Evolutionary conservation across 164 flowering plant species (phyloP), one percentile per base, ranked within the genome.

Genomic region (Macadamia integrifolia): DNA sequence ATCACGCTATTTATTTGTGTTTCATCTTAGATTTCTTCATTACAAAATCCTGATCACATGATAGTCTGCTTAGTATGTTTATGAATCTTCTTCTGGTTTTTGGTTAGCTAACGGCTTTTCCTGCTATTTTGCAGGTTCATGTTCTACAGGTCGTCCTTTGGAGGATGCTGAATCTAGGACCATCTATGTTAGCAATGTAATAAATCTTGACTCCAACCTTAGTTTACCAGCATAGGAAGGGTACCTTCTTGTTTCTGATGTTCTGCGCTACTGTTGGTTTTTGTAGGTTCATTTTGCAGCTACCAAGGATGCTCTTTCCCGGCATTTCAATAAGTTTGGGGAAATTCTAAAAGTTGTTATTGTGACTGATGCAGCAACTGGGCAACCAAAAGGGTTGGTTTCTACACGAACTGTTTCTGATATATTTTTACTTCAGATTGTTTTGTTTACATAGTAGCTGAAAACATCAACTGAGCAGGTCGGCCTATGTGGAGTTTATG

Each of bases 241-340:
- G 17, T 12, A 56, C 60, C 11, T 48, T 62, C 14, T 53, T 53
- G 57, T 42, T 43, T 42, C 49, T 43, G 11, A 35, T 35, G 6
- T 65, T 18, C 65, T 18, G 50, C 31, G 0, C 63, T 61, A 8
- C 43, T 40, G 49, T 61, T n/a, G 13, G 30, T 15, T 68, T 75
- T 23, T 52, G 53, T 80, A 94, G 99, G 99, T 94, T 77, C 97
- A 94, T 81, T 90, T 90, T 86, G 98, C 87, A 71, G 98, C 99
- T 44, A 88, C 97, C 58, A 92, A 92, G 83, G 99, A 94, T 70
- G 82, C 83, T 56, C 92, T 94, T 61, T 90, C 93, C 66, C 84
- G 88, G 58, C 98, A 94, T 80, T 92, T 94, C 73, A 94, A 85
- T 67, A 92, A 90, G 75, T 94, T 86, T 75, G 99, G 98, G 1